A percentile compares a stretch with the other conserved stretches of the same genome.
Evolutionary conservation across 345 rosid species (phyloP).

Genomic region (Rhodomyrtus tomentosa): DNA sequence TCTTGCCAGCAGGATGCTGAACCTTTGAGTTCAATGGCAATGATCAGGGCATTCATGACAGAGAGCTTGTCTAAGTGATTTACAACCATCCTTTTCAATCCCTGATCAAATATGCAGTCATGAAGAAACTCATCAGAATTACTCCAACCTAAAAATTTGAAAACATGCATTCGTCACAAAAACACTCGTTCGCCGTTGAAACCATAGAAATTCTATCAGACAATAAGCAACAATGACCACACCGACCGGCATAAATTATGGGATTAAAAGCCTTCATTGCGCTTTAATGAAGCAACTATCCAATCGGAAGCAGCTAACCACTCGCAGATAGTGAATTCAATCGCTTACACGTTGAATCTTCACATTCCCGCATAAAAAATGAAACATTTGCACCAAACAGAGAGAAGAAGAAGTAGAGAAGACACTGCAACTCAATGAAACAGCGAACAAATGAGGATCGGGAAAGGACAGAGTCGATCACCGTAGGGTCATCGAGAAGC

Average conservation of each 20-base stretch:
- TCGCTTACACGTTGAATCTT: not conserved
- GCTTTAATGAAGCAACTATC: not conserved
- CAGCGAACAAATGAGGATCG: not conserved
- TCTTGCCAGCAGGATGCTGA: conserved; percentile 93
- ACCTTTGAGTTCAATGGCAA: conserved; percentile 86
- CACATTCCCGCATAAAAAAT: not conserved
- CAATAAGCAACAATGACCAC: not conserved
- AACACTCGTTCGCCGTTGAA: not conserved
- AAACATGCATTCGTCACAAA: not conserved
- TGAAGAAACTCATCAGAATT: not conserved
- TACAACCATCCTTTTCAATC: conserved; percentile 88
- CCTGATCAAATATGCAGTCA: conserved; percentile 21
- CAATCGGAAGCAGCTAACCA: not conserved
- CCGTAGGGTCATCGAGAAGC: conserved; percentile 93
- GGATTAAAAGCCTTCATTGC: not conserved
- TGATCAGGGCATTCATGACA: conserved; percentile 74
- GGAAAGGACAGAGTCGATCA: conserved; percentile 1
- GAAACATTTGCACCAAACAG: not conserved
- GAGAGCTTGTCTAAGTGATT: conserved; percentile 80
- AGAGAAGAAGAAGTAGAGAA: not conserved
- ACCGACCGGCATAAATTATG: not conserved
- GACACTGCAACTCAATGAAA: not conserved
- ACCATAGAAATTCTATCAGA: not conserved
- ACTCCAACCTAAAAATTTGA: not conserved
- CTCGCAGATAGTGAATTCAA: not conserved